Evolutionary conservation across 805 yeast genomes (phyloP), one percentile per base, ranked within the genome.

Genomic region (Ogataea henricii): DNA sequence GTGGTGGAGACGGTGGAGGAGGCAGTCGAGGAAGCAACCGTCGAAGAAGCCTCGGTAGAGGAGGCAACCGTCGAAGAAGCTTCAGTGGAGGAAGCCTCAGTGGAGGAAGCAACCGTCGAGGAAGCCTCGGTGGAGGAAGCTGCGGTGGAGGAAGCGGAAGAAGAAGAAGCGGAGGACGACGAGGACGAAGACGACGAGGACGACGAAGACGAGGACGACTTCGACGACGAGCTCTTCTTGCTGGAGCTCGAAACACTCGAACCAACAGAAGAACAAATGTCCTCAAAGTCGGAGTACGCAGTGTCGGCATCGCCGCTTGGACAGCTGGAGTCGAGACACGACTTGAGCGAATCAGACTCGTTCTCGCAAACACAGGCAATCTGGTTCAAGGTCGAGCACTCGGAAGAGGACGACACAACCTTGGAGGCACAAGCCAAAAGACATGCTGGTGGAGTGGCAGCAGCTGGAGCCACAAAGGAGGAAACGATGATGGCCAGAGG

Each of bases 371-470:
- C 69, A 74, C 96, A 89, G 36, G 70, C 59, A 56, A 88, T 72
- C 62, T 86, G 81, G 66, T 78, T 79, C 66, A 89, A 66, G 48
- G 82, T 72, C 49, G 71, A 57, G 69, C 94, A 87, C 40, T 71
- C 51, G 35, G 79, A 68, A 13, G 82, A 75, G 5, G 58, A 52
- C 65, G 78, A 78, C 53, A 77, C 73, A 47, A 86, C 91, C 60
- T 80, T 76, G 48, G 89, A 78, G 49, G 87, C 92, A 79, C 96
- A 89, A 34, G 96, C 95, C 66, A 90, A 75, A 56, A 90, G 71
- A 75, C 96, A 90, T 32, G 97, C 96, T 51, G 97, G 96, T 43
- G 96, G 94, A 47, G 92, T 75, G 39, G 81, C 78, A 25, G 77
- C 76, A 26, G 74, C 60, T 20, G 78, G 70, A 30, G 66, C 63